These are phyloP conservation scores for Sphenostylis stenocarpa DNA, from an alignment of 306 rosid species.

Conservation along the genomic window DNA sequence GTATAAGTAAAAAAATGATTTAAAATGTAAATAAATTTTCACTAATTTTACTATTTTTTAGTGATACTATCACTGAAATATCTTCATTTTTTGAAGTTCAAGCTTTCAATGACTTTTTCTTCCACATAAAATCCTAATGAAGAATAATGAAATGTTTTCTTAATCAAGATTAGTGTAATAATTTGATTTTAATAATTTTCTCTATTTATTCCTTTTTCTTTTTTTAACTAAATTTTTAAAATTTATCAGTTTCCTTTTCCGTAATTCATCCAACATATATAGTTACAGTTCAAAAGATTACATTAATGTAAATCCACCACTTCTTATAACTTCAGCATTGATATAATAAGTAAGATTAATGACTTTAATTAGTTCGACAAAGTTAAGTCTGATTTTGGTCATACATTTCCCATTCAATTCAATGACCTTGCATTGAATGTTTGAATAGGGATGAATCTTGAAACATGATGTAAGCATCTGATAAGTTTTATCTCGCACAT, in stretches of 20 bases:
- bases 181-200: no score
- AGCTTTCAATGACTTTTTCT: no score
- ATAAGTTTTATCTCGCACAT: not conserved
- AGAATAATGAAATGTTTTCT: no score
- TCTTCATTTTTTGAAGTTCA: no score
- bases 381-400: not conserved
- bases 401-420: not conserved
- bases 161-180: no score
- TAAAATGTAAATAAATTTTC: no score
- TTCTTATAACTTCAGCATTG: not conserved
- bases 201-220: no score
- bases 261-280: not conserved
- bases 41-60: no score
- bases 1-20: no score
- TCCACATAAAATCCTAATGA: no score
- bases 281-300: not conserved
- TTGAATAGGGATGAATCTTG: not conserved
- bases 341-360: not conserved
- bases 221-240: not conserved
- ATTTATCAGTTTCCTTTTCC: not conserved
- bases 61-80: no score
- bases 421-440: not conserved
- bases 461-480: not conserved
- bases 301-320: not conserved
- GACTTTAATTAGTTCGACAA: not conserved